These are phyloP conservation scores for Passalora sequoiae DNA, from an alignment of 2,329 filamentous ascomycete species.

Conservation along the genomic window DNA sequence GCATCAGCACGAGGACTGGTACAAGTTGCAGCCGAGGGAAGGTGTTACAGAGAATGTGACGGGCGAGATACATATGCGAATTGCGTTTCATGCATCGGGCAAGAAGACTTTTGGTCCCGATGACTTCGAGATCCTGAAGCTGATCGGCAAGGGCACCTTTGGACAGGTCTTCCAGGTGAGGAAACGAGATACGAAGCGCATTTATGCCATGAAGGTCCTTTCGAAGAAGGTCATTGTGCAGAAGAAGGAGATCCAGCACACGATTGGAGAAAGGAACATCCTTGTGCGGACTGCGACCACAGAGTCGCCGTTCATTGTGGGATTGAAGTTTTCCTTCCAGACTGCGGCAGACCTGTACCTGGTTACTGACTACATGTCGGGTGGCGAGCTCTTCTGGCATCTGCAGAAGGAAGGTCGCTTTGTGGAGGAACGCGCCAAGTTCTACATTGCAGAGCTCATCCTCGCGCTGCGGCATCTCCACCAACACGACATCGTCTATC, in stretches of 20 bases:
- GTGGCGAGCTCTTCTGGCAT: conserved; percentile 97
- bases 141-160: conserved; percentile 97
- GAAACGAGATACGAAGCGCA: conserved; percentile 91
- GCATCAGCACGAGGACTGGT: conserved; percentile 77
- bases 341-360: conserved; percentile 93
- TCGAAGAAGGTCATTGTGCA: conserved; percentile 99
- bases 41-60: conserved; percentile 69
- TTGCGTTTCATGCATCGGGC: conserved; percentile 78
- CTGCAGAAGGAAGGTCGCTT: conserved; percentile 95
- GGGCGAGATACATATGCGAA: conserved; percentile 83
- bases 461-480: conserved; percentile 91
- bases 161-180: conserved; percentile 97
- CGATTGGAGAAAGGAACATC: conserved; percentile 93
- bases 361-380: conserved; percentile 99
- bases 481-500: conserved; percentile 95
- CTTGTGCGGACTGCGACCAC: conserved; percentile 91
- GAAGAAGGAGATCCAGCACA: conserved; percentile 98
- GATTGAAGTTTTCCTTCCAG: conserved; percentile 97
- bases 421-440: conserved; percentile 89
- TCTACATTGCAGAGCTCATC: conserved; percentile 97
- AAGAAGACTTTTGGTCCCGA: conserved; percentile 90
- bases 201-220: conserved; percentile 98
- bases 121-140: conserved; percentile 91
- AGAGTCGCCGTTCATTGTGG: conserved; percentile 95
- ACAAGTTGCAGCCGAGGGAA: conserved; percentile 70